A percentile compares a stretch with the other conserved stretches of the same genome.
phyloP scores from a whole-genome alignment of 2,329 filamentous ascomycete genomes.

The Xylariaceae sp. region DNA sequence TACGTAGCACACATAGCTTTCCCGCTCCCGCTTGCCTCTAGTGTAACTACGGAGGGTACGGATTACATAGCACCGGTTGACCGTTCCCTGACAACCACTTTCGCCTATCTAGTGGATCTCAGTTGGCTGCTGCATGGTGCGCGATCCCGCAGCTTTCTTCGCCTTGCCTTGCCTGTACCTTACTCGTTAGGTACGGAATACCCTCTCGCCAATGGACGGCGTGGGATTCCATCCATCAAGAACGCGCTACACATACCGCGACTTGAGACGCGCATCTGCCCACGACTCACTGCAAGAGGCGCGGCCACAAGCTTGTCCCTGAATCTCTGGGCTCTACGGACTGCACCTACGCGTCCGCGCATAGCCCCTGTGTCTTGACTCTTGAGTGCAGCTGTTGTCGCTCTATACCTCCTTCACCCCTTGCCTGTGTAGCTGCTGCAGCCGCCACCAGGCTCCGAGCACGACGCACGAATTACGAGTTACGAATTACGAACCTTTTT shows the following conservation, averaged over 20 bases:
- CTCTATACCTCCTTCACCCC: background rate
- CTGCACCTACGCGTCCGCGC: conserved; percentile 1
- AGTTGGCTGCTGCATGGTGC: background rate
- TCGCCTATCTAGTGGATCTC: background rate
- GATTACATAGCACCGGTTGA: background rate
- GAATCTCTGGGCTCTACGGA: background rate
- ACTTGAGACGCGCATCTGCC: background rate
- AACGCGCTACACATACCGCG: background rate
- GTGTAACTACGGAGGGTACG: background rate
- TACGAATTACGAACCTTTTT: too few relatives aligned
- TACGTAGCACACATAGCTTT: background rate
- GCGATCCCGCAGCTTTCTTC: conserved; percentile 1
- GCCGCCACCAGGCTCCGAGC: conserved; percentile 9
- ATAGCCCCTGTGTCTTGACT: conserved; percentile 7
- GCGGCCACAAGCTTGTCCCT: background rate
- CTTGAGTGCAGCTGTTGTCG: conserved; percentile 7
- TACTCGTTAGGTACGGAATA: background rate
- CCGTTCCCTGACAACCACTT: conserved; percentile 1
- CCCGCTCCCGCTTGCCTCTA: background rate
- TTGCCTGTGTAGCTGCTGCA: conserved; percentile 6
- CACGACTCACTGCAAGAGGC: background rate
- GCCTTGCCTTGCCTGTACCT: background rate
- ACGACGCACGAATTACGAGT: background rate
- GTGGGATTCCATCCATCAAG: too few relatives aligned
- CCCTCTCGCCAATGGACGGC: background rate